A percentile compares a stretch with the other conserved stretches of the same genome.
Evolutionary conservation across 108 stramenopile genomes (phyloP).

Genomic region (Nitzschia palea): DNA sequence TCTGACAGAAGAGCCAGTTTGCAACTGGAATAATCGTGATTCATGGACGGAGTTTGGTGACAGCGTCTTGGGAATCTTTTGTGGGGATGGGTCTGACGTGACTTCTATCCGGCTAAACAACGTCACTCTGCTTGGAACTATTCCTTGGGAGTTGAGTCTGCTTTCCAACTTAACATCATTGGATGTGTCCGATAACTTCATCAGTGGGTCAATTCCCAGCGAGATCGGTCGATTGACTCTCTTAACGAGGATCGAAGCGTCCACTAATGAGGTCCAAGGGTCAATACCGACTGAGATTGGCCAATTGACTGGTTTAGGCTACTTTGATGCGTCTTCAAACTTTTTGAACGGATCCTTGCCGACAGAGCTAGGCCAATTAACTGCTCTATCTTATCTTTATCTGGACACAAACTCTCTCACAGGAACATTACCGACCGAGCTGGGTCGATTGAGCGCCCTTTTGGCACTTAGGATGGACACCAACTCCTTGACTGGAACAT

Average conservation of each 20-base stretch:
- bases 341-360: constrained; percentile 40
- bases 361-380: constrained; percentile 53
- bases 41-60: too few species aligned
- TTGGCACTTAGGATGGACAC: constrained; percentile 32
- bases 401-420: constrained; percentile 48
- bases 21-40: too few species aligned
- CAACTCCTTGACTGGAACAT: constrained; percentile 19
- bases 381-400: constrained; percentile 44
- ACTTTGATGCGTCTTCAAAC: constrained; percentile 23
- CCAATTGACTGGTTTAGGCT: constrained; percentile 8
- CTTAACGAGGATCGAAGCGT: constrained; percentile 26
- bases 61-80: too few species aligned
- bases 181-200: too few species aligned
- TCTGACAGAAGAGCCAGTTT: too few species aligned
- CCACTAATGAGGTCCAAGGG: neutral
- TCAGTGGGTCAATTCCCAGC: constrained; percentile 43
- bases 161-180: too few species aligned
- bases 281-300: constrained; percentile 24
- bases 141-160: too few species aligned
- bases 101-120: too few species aligned
- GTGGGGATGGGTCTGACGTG: too few species aligned
- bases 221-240: constrained; percentile 28
- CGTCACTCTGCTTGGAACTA: too few species aligned
- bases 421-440: constrained; percentile 55
- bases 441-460: constrained; percentile 36